A percentile compares a stretch with the other conserved stretches of the same genome.
phyloP scores from a whole-genome alignment of 305 asterid species.

The Fraxinus platypoda region DNA sequence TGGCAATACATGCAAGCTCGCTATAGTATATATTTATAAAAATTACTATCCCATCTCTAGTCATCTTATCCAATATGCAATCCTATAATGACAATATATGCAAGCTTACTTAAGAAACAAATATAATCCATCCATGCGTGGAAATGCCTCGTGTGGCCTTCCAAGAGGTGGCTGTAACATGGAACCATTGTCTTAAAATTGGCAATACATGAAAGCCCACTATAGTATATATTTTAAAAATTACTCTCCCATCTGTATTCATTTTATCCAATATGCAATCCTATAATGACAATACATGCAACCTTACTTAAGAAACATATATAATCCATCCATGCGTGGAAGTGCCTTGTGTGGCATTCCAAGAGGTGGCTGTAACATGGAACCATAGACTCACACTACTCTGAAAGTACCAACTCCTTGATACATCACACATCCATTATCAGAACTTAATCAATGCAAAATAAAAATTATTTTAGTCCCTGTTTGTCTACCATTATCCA shows the following conservation, averaged over 20 bases:
- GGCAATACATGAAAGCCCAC: not conserved
- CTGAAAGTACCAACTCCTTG: constrained; percentile 1
- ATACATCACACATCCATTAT: constrained; percentile 7
- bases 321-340: not conserved
- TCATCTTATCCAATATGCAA: not conserved
- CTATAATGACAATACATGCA: not conserved
- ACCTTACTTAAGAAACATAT: constrained; percentile 10
- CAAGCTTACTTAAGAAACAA: constrained; percentile 5
- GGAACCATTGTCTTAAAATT: not conserved
- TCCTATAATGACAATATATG: not conserved
- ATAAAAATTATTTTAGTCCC: not conserved
- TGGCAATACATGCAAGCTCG: not conserved
- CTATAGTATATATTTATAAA: not conserved
- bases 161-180: not conserved
- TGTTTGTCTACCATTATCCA: too few relatives aligned
- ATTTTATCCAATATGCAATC: not conserved
- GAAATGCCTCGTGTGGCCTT: not conserved
- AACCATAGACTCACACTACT: not conserved
- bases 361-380: not conserved
- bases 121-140: not conserved
- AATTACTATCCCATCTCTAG: constrained; percentile 6
- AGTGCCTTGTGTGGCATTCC: not conserved
- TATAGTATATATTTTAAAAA: not conserved
- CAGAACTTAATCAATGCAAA: not conserved
- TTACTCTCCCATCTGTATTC: not conserved